Evolutionary conservation across 345 rosid species (phyloP).

Genomic region (Eucalyptus leucophloia): DNA sequence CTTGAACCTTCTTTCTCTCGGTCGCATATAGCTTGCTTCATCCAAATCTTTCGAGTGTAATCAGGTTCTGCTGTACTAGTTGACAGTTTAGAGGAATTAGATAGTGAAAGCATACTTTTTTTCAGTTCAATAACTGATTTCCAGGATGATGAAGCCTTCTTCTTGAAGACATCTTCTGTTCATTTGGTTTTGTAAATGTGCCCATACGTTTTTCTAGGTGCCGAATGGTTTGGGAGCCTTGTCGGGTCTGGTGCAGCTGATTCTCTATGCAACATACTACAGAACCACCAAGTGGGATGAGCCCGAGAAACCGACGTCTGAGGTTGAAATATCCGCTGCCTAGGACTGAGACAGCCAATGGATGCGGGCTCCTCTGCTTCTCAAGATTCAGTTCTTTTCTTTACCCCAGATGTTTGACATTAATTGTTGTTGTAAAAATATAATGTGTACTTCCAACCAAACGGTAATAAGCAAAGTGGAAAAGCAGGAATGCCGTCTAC

Average conservation of each 20-base stretch:
- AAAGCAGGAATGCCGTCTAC: background rate
- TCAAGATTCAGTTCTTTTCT: background rate
- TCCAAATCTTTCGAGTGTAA: background rate
- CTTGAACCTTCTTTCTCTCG: background rate
- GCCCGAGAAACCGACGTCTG: background rate
- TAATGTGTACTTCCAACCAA: background rate
- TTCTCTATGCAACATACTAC: slow-evolving; percentile 24
- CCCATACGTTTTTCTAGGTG: background rate
- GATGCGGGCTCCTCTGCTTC: background rate
- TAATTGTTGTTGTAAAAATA: no score
- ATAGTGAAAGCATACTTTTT: background rate
- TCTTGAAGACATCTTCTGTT: background rate
- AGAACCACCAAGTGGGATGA: slow-evolving; percentile 34
- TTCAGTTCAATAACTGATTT: background rate
- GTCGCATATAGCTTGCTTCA: background rate
- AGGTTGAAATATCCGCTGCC: slow-evolving; percentile 6
- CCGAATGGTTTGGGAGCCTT: slow-evolving; percentile 40
- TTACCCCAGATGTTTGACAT: background rate
- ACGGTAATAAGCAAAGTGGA: background rate
- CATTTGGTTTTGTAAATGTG: background rate
- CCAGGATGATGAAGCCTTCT: background rate
- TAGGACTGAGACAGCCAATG: background rate
- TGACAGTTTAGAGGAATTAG: background rate
- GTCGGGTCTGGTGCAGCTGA: slow-evolving; percentile 32
- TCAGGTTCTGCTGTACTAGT: background rate